These are phyloP conservation scores for Solanum pinnatisectum DNA, from an alignment of 257 asterid genomes.

Conservation along the genomic window DNA sequence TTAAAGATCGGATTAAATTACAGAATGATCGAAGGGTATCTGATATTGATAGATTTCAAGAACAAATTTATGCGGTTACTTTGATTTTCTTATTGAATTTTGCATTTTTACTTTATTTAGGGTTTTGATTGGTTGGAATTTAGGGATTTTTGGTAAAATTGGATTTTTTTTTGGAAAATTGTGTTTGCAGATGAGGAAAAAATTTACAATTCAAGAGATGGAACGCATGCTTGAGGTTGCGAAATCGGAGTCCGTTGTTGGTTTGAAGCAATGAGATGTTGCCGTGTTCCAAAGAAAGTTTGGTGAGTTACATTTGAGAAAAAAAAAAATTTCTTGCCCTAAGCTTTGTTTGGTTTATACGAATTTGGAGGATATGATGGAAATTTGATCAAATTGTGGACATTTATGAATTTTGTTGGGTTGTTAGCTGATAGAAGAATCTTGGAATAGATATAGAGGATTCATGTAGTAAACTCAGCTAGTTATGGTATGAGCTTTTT, in stretches of 20 bases:
- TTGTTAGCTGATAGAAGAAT: no score
- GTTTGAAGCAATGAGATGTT: slow-evolving; percentile 51
- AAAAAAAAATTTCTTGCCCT: no score
- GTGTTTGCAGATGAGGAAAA: slow-evolving; percentile 19
- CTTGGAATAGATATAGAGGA: no score
- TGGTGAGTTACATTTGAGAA: slow-evolving; percentile 29
- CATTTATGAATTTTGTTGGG: no score
- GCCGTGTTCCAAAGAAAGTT: slow-evolving; percentile 36
- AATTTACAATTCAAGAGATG: slow-evolving; percentile 37
- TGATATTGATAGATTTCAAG: slow-evolving; percentile 15
- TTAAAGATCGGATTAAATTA: slow-evolving; percentile 33
- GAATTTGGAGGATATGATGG: not conserved
- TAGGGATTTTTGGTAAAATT: not conserved
- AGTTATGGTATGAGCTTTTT: no score
- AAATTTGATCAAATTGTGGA: not conserved
- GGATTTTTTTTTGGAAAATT: slow-evolving; percentile 7
- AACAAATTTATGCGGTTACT: slow-evolving; percentile 38
- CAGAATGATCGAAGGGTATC: slow-evolving; percentile 17
- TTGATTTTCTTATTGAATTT: not conserved
- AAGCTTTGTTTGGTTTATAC: not conserved
- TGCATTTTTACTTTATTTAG: not conserved
- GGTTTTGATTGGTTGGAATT: no score
- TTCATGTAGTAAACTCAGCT: no score
- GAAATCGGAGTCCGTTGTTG: slow-evolving; percentile 35
- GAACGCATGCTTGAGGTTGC: slow-evolving; percentile 28